Conservation (phyloP, 1,284 basidiomycete species). For the Cryptococcus sp. region DNA sequence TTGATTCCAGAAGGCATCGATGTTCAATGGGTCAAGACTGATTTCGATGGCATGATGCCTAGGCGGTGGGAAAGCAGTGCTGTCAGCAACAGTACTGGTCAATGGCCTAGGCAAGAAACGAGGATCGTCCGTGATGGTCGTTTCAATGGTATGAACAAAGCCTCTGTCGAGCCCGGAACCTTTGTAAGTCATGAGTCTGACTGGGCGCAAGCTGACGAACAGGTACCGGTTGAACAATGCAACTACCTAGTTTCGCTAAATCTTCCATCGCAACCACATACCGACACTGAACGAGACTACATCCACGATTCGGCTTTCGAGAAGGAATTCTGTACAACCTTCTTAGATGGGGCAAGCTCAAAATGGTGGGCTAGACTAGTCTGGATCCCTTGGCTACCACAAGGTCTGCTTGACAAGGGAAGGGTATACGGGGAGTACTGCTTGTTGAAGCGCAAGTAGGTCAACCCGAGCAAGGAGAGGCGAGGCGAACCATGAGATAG, state of each 20-base stretch:
- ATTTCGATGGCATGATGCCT: slow-evolving; percentile 84
- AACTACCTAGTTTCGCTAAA: slow-evolving; percentile 84
- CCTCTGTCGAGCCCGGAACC: slow-evolving; percentile 60
- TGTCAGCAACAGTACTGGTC: slow-evolving; percentile 20
- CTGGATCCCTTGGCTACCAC: slow-evolving; percentile 80
- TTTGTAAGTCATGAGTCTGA: slow-evolving; percentile 61
- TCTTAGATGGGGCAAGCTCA: slow-evolving; percentile 75
- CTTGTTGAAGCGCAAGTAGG: slow-evolving; percentile 43
- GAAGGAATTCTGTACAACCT: slow-evolving; percentile 66
- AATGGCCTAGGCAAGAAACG: slow-evolving; percentile 66
- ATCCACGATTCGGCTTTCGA: slow-evolving; percentile 58
- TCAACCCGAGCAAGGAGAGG: too few species aligned
- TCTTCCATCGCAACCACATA: slow-evolving; percentile 64
- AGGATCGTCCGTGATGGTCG: slow-evolving; percentile 57
- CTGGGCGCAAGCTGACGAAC: neutral
- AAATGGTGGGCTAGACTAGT: slow-evolving; percentile 65
- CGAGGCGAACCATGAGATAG: too few species aligned
- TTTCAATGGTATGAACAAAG: slow-evolving; percentile 84
- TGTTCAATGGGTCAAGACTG: slow-evolving; percentile 82
- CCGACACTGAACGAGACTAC: slow-evolving; percentile 72
- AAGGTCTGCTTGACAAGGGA: slow-evolving; percentile 47
- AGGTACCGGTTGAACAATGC: slow-evolving; percentile 65
- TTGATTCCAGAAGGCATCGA: slow-evolving; percentile 77
- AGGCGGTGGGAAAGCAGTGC: slow-evolving; percentile 48
- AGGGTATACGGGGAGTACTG: slow-evolving; percentile 54